These are phyloP conservation scores for Akebia trifoliata DNA, from an alignment of 164 flowering plant species.

Conservation along the genomic window DNA sequence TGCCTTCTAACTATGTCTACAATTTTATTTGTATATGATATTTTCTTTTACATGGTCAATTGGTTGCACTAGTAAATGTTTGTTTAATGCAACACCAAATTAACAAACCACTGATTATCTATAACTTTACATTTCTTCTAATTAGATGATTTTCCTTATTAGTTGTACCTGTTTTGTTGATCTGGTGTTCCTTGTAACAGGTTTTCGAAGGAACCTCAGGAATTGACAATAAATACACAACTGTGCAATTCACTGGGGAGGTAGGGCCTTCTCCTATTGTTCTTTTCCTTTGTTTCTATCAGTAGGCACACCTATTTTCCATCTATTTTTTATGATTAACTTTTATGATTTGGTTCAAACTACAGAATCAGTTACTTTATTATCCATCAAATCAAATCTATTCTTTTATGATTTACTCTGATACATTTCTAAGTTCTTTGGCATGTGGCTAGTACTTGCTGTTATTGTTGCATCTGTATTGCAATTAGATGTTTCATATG, in stretches of 20 bases:
- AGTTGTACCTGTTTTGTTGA: constrained; percentile 5
- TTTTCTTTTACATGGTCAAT: too few species aligned
- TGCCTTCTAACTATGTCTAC: too few species aligned
- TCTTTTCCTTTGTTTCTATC: neutral
- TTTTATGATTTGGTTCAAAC: neutral
- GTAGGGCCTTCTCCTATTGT: constrained; percentile 24
- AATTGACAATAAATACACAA: constrained; percentile 93
- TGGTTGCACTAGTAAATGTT: too few species aligned
- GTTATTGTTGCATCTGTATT: neutral
- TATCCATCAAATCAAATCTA: too few species aligned
- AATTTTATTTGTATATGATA: too few species aligned
- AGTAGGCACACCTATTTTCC: neutral
- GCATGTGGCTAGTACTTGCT: neutral
- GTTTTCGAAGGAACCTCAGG: constrained; percentile 99
- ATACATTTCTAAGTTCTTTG: neutral
- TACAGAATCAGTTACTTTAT: too few species aligned
- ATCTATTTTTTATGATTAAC: neutral
- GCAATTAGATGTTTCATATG: neutral
- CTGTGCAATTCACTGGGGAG: constrained; percentile 99
- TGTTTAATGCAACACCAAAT: too few species aligned
- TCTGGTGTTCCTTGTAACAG: constrained; percentile 27
- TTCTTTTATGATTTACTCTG: too few species aligned
- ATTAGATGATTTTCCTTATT: too few species aligned
- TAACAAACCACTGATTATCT: too few species aligned
- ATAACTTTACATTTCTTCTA: too few species aligned